Base-by-base conservation (phyloP, 495 filamentous ascomycete species). In the Neurospora sp. region DNA sequence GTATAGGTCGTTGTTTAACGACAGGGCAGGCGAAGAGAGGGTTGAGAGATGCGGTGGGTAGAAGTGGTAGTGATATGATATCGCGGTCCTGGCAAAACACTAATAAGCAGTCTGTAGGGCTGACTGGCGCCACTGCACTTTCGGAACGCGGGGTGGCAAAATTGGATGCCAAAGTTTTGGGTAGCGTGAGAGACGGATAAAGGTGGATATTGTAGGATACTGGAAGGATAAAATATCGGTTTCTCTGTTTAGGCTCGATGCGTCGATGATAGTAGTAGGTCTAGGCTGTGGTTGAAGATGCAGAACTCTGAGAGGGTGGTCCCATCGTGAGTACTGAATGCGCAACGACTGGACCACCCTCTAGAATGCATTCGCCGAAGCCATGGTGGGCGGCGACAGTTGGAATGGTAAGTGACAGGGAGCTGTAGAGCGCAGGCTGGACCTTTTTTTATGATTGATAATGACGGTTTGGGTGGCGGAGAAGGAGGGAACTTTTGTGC, bases 341-440 rank as follows among this genome's bases (percentile, higher is more conserved):
- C 77, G 78, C 76, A 73, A 78, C 79, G 77, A 83, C 59, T 79
- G 79, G 81, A 78, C 84, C 84, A 86, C 85, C 85, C 85, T 84
- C 82, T 86, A 86, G 71, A 82, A 84, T 76, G 82, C 83, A 85
- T 80, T 79, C 81, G 80, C 80, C 73, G 79, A 74, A 74, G 81
- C 82, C 85, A 86, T 86, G 42, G 72, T 78, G 77, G 74, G 76
- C 48, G 71, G 54, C 24, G 54, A 62, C 24, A 73, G 69, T 75
- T 71, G 73, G 39, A 73, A 75, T 40, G 70, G 48, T 62, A 38
- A 75, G 39, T 72, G 75, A 66, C 69, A 66, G 66, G 73, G 71
- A 69, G 21, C 5, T 59, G 24, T 21, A 13, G 54, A 62, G 54
- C 6, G 24, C 24, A 2, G 54, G 2, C 54, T 17, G 54, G 54